These are phyloP conservation scores for Penicillium brevicompactum DNA, from an alignment of 2,329 filamentous ascomycete species.

Conservation along the genomic window DNA sequence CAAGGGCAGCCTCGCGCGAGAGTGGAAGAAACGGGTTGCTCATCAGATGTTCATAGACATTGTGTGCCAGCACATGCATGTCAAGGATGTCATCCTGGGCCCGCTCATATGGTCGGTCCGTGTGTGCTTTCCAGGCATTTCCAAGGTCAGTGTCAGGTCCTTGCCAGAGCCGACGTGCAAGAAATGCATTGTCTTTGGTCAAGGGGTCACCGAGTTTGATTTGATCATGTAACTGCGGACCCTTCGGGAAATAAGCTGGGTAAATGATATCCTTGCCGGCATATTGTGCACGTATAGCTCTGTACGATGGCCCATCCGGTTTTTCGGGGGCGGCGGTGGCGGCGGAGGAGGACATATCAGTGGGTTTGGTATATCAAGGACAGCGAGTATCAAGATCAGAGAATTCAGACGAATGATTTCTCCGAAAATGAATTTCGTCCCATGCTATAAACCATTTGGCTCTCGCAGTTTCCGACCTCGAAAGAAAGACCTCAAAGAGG, in stretches of 20 bases:
- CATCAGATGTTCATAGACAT: constrained; percentile 38
- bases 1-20: constrained; percentile 11
- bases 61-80: constrained; percentile 27
- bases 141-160: constrained; percentile 26
- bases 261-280: constrained; percentile 1
- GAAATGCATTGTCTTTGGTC: constrained; percentile 22
- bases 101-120: constrained; percentile 6
- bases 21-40: constrained; percentile 21
- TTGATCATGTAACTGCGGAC: constrained; percentile 20
- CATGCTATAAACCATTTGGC: too few relatives aligned
- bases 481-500: not conserved
- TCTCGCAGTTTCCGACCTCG: not conserved
- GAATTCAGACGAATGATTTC: too few relatives aligned
- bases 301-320: too few relatives aligned
- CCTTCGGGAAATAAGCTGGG: not conserved
- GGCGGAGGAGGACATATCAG: too few relatives aligned
- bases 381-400: too few relatives aligned
- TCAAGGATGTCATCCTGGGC: not conserved
- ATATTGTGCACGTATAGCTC: not conserved
- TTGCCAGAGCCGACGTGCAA: constrained; percentile 33
- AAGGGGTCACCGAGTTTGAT: constrained; percentile 31
- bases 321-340: too few relatives aligned
- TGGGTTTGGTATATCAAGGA: too few relatives aligned
- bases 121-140: constrained; percentile 8
- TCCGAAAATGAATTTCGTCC: too few relatives aligned